These are phyloP conservation scores for Nothomitra cinnamomea DNA, from an alignment of 2,329 filamentous ascomycete genomes.

Conservation along the genomic window DNA sequence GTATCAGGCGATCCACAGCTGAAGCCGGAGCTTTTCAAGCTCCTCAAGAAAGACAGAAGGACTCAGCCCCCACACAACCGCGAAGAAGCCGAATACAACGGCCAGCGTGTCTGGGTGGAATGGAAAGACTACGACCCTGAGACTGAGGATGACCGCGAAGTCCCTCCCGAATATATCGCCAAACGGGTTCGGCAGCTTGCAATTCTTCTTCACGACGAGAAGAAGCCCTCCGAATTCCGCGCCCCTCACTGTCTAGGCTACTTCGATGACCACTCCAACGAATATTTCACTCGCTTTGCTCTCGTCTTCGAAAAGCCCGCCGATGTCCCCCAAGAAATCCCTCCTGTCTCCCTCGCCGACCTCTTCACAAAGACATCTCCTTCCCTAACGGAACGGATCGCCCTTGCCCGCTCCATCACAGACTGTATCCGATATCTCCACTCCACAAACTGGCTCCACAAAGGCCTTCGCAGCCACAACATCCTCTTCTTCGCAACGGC, in stretches of 20 bases:
- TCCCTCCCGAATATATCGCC: constrained; percentile 25
- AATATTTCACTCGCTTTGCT: constrained; percentile 29
- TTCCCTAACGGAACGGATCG: constrained; percentile 33
- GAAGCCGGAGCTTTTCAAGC: not conserved
- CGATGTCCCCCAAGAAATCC: constrained; percentile 21
- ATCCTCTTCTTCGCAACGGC: constrained; percentile 25
- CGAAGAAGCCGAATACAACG: constrained; percentile 15
- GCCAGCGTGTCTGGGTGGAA: constrained; percentile 30
- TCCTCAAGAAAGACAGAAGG: not conserved
- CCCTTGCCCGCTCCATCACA: constrained; percentile 33
- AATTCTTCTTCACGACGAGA: constrained; percentile 29
- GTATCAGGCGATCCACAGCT: not conserved
- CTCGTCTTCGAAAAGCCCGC: constrained; percentile 35
- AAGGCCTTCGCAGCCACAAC: constrained; percentile 37
- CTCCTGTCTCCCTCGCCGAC: constrained; percentile 31
- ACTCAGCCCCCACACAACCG: constrained; percentile 4
- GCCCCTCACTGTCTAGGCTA: constrained; percentile 35
- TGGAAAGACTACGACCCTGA: constrained; percentile 31
- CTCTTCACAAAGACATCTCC: constrained; percentile 28
- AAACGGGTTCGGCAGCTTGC: constrained; percentile 31
- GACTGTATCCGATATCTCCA: constrained; percentile 35
- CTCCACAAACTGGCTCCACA: constrained; percentile 40
- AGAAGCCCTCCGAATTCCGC: constrained; percentile 32
- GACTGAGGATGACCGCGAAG: not conserved
- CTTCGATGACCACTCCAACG: constrained; percentile 26